Conservation (phyloP, 208 protist species). For the Angomonas deanei region DNA sequence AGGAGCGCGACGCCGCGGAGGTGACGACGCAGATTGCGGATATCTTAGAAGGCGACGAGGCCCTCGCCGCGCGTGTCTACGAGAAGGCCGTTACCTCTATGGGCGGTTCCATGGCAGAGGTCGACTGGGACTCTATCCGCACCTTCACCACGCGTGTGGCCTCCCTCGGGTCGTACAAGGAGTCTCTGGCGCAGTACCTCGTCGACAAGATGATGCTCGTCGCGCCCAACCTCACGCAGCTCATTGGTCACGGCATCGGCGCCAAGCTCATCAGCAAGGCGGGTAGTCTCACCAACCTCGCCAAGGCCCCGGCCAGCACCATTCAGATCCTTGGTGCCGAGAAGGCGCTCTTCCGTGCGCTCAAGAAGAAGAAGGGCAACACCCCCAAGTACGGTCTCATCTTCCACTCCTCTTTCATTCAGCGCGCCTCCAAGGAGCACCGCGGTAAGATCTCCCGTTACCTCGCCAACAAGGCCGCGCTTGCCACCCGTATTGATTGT, state of each 20-base stretch:
- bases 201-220: slow-evolving; percentile 95
- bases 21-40: slow-evolving; percentile 66
- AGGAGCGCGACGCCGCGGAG: slow-evolving; percentile 66
- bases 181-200: slow-evolving; percentile 94
- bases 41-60: slow-evolving; percentile 82
- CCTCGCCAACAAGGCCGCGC: slow-evolving; percentile 98
- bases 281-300: slow-evolving; percentile 96
- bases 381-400: slow-evolving; percentile 99
- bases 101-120: slow-evolving; percentile 94
- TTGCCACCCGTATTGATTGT: slow-evolving; percentile 97
- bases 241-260: slow-evolving; percentile 98
- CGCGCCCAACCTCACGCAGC: slow-evolving; percentile 96
- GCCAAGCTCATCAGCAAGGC: slow-evolving; percentile 98
- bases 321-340: slow-evolving; percentile 99
- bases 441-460: slow-evolving; percentile 98
- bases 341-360: slow-evolving; percentile 99
- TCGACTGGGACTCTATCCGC: slow-evolving; percentile 96
- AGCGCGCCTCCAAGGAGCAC: slow-evolving; percentile 95
- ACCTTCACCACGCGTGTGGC: slow-evolving; percentile 94
- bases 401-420: slow-evolving; percentile 98
- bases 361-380: slow-evolving; percentile 98
- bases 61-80: slow-evolving; percentile 77
- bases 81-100: slow-evolving; percentile 95
- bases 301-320: slow-evolving; percentile 99
- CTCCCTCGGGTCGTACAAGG: slow-evolving; percentile 90